Evolutionary conservation across 169 alveolate species (phyloP), one percentile per base, ranked within the genome.

Genomic region (Plasmodium vinckei): DNA sequence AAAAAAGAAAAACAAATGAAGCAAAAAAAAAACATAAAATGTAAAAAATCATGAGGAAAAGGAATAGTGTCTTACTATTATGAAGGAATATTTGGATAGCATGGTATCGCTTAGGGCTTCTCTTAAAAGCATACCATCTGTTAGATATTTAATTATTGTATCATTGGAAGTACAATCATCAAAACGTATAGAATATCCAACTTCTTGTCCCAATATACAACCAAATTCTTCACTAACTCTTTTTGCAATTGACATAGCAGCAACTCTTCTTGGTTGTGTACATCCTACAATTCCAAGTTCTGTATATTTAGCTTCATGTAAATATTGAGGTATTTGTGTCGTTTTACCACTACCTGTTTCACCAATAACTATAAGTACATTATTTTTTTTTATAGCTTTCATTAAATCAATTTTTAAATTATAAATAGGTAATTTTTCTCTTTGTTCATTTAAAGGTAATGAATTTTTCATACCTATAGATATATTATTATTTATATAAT

Each of bases 311-410:
- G 97, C 96, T 89, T 97, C 99, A 19, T 94, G 96, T 53, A 98
- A 93, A 93, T 98, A 98, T 90, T 98, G 99, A n/a, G 99, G 98
- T 75, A 98, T 97, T 91, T 98, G 98, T 0, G 99, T 98, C 1
- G 99, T 98, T 88, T 98, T 98, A 0, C 99, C 99, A 65, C 99
- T 96, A 12, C 99, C 99, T 2, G 99, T 99, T 91, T 99, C 99
- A 51, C 99, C 99, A 51, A 99, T 98, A 15, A 99, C 99, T 1
- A 99, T 97, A 10, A 98, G 95, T 23, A 97, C 96, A 87, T 98
- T 93, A 73, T 98, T 97, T 21, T 94, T 96, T 5, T 90, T 87
- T 5, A 98, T 96, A 17, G 99, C 99, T 73, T 95, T 96, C 72
- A 98, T 91, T 56, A 99, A 94, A 69, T 96, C 97, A 2, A 95